Percentiles rank a stretch among this genome's conserved stretches.
phyloP scores from a whole-genome alignment of 129 eudicot species.

The Daucus carota region DNA sequence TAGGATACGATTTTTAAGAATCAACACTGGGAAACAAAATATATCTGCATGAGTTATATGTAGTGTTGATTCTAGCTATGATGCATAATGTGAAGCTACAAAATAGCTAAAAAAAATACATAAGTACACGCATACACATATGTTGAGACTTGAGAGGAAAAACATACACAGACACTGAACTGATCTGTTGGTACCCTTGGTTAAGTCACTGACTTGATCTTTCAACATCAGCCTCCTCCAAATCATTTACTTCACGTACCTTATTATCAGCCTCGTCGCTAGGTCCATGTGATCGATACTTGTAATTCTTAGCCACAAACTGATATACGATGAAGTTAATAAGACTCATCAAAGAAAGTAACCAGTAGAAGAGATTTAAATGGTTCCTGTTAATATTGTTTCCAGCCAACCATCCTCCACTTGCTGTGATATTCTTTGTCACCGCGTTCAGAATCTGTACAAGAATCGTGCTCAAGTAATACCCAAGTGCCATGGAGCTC shows the following conservation, averaged over 20 bases:
- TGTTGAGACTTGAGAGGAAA: neutral
- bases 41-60: no score
- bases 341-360: conserved; percentile 51
- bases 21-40: no score
- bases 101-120: neutral
- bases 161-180: neutral
- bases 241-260: neutral
- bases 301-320: conserved; percentile 54
- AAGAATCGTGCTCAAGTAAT: conserved; percentile 46
- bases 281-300: conserved; percentile 37
- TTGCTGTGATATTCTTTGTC: conserved; percentile 34
- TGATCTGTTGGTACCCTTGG: neutral
- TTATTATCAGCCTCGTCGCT: conserved; percentile 17
- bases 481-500: conserved; percentile 71
- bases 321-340: conserved; percentile 46
- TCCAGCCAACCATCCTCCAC: conserved; percentile 70
- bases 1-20: no score
- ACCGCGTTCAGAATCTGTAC: conserved; percentile 49
- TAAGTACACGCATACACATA: neutral
- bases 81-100: no score
- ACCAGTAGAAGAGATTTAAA: conserved; percentile 54
- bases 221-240: neutral
- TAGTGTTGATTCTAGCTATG: no score
- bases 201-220: neutral
- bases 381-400: conserved; percentile 61